Base-by-base conservation (phyloP, 148 eudicot genomes). In the Bassia scoparia region DNA sequence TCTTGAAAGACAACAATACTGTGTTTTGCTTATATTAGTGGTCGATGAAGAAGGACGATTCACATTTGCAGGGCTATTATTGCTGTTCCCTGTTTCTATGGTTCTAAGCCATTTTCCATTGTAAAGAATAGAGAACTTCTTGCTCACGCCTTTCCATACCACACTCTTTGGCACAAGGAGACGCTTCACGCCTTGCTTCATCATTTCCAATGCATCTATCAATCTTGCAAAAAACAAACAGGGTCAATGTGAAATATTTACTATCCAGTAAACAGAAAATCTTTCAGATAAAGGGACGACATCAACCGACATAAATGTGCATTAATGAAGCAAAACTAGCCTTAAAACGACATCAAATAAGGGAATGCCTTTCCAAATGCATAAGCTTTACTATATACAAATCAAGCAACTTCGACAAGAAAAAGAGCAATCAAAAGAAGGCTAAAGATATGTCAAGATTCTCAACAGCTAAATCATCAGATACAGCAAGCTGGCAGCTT, bases 171-270 rank as follows among this genome's bases (percentile, higher is more conserved):
- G 90, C 58, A 95, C 92, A 46, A 95, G 83, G 71, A 95, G 90
- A 69, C 97, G 91, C 84, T 80, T 88, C 68, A 90, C 99, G 2
- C 99, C 99, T 67, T 89, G 93, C 86, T 91, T 95, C 96, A 95
- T 91, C 85, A 95, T 88, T 84, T 91, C 97, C 70, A 95, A 67
- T 7, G 97, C 99, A 78, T 95, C 99, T 90, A 95, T 88, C 86
- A 95, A 84, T 82, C 99, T 95, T 79, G 77, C 48, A 79, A 41
- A 55, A 20, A 73, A 9, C 7, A 55, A 20, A 26, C 17, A 50
- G 30, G 23, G 24, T 69, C 38, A 21, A 65, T 68, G 41, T 3
- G 41, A 3, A 7, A 7, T 0, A 7, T 0, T 41, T 4, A 41
- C 1, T 41, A 41, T 84, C 89, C 14, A 27, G 10, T 21, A 59